Percentiles rank a stretch among this genome's conserved stretches.
These are phyloP conservation scores for Dorcoceras hygrometricum DNA, from an alignment of 257 asterid species.

Conservation along the genomic window DNA sequence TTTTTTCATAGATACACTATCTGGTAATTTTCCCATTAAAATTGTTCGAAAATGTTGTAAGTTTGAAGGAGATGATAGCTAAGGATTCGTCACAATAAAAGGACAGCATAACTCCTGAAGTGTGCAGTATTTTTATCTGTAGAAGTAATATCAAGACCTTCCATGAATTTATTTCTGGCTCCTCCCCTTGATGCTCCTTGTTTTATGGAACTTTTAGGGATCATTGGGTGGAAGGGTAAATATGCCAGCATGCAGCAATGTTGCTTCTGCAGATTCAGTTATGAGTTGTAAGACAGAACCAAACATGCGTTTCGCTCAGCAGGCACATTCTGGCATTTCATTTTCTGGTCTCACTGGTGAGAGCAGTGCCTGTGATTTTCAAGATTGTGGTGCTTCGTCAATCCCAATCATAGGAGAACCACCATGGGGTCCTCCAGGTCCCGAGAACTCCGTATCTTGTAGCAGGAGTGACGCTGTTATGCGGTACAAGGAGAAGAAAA, in stretches of 20 bases:
- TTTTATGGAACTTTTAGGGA: constrained; percentile 38
- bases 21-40: not conserved
- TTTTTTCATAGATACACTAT: not conserved
- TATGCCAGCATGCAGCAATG: constrained; percentile 71
- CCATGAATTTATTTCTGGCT: not conserved
- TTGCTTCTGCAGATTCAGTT: constrained; percentile 72
- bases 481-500: constrained; percentile 55
- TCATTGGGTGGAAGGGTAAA: constrained; percentile 45
- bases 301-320: constrained; percentile 49
- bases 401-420: constrained; percentile 45
- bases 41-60: no score
- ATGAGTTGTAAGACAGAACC: constrained; percentile 87
- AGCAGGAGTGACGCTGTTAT: constrained; percentile 44
- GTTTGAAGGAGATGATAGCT: not conserved
- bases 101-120: not conserved
- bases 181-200: not conserved
- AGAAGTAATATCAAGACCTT: not conserved
- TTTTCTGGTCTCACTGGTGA: constrained; percentile 73
- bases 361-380: constrained; percentile 58
- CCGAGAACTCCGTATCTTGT: constrained; percentile 32
- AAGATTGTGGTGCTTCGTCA: constrained; percentile 48
- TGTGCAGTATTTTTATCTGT: not conserved
- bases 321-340: constrained; percentile 52
- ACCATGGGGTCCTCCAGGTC: constrained; percentile 35
- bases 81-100: not conserved